A percentile compares a stretch with the other conserved stretches of the same genome.
phyloP scores from a whole-genome alignment of 148 eudicot species.

The Selenicereus undatus region DNA sequence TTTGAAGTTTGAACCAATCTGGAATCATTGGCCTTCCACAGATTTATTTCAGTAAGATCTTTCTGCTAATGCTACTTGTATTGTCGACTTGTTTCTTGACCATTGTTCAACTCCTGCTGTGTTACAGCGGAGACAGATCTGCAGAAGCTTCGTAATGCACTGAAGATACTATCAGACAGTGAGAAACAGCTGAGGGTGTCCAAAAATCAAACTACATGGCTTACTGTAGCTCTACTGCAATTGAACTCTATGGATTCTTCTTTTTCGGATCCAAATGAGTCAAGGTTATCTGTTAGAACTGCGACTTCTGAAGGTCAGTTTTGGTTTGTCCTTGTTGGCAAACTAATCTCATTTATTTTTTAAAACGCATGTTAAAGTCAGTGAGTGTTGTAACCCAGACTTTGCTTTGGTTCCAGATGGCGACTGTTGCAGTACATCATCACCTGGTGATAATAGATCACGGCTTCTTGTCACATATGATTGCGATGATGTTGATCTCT shows the following conservation, averaged over 20 bases:
- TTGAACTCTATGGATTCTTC: conserved; percentile 55
- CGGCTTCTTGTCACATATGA: conserved; percentile 56
- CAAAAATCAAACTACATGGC: conserved; percentile 89
- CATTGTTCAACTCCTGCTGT: conserved; percentile 6
- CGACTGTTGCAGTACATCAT: conserved; percentile 73
- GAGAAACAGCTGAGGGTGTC: conserved; percentile 85
- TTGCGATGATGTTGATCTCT: conserved; percentile 34
- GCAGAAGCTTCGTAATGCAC: conserved; percentile 79
- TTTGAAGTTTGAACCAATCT: too few relatives aligned
- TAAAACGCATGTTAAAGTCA: neutral
- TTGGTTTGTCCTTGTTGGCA: neutral
- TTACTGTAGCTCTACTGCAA: conserved; percentile 85
- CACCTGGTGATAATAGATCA: conserved; percentile 57
- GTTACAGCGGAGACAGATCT: conserved; percentile 68
- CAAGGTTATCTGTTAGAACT: conserved; percentile 49
- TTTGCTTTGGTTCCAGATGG: conserved; percentile 49
- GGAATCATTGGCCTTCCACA: too few relatives aligned
- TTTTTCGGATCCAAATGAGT: conserved; percentile 48
- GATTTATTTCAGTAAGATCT: neutral
- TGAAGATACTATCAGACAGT: conserved; percentile 76
- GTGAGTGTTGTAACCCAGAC: neutral
- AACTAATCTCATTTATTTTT: neutral
- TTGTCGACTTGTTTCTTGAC: neutral
- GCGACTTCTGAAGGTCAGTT: conserved; percentile 58
- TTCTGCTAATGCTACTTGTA: neutral